phyloP scores from a whole-genome alignment of 345 rosid species.

The Viola odorata region DNA sequence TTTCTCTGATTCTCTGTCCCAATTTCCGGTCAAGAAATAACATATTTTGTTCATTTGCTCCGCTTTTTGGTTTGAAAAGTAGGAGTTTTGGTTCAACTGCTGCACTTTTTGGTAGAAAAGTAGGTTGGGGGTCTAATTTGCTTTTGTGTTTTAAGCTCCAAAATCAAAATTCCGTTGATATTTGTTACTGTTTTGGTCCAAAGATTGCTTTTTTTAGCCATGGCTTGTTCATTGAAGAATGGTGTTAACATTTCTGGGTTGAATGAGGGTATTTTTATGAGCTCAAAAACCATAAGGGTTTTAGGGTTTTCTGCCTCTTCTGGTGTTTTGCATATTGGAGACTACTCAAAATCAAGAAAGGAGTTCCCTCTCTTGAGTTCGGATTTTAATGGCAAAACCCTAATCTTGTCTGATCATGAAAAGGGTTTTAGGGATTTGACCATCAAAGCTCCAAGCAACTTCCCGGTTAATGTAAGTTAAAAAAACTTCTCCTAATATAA shows the following conservation, averaged over 20 bases:
- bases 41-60: not conserved
- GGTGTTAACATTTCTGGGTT: slow-evolving; percentile 21
- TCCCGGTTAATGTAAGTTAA: slow-evolving; percentile 38
- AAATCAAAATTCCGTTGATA: not conserved
- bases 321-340: slow-evolving; percentile 11
- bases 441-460: slow-evolving; percentile 20
- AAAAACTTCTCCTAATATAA: too few relatives aligned
- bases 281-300: slow-evolving; percentile 17
- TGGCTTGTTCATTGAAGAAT: slow-evolving; percentile 31
- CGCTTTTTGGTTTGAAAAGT: slow-evolving; percentile 14
- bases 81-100: too few relatives aligned
- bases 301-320: slow-evolving; percentile 23
- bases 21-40: slow-evolving; percentile 6
- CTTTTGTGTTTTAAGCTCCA: not conserved
- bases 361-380: slow-evolving; percentile 23
- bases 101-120: too few relatives aligned
- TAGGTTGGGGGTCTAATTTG: not conserved
- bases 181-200: not conserved
- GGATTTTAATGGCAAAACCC: slow-evolving; percentile 32
- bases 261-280: slow-evolving; percentile 2
- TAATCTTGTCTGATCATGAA: slow-evolving; percentile 29
- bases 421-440: slow-evolving; percentile 24
- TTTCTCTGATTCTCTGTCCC: too few relatives aligned
- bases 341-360: slow-evolving; percentile 26
- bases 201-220: not conserved